Evolutionary conservation across 495 filamentous ascomycete genomes (phyloP).

Genomic region (Bacidia rubella): DNA sequence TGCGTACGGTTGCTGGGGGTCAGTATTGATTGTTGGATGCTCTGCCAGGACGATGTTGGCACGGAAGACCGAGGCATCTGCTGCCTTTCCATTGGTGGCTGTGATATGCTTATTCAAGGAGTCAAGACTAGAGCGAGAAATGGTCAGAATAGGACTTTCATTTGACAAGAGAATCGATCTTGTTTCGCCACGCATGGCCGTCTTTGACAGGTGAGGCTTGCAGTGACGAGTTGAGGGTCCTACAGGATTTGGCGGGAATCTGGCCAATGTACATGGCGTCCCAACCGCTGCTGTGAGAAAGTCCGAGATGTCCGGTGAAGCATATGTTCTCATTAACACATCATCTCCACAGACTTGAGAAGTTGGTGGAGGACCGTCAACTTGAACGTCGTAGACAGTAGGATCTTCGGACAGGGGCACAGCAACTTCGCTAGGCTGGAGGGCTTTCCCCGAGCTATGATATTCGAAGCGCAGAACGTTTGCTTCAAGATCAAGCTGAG

Average conservation of each 20-base stretch:
- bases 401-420: slow-evolving; percentile 47
- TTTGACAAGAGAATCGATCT: slow-evolving; percentile 73
- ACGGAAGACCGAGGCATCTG: slow-evolving; percentile 48
- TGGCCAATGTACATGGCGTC: slow-evolving; percentile 55
- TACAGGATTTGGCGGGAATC: slow-evolving; percentile 41
- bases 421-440: slow-evolving; percentile 26
- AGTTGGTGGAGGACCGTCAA: background rate
- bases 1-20: slow-evolving; percentile 40
- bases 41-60: slow-evolving; percentile 58
- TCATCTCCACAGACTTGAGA: slow-evolving; percentile 62
- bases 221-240: slow-evolving; percentile 43
- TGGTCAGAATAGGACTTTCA: slow-evolving; percentile 79
- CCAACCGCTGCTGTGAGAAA: slow-evolving; percentile 54
- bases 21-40: slow-evolving; percentile 24
- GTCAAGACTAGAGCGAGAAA: slow-evolving; percentile 68
- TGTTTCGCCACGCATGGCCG: slow-evolving; percentile 27
- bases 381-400: slow-evolving; percentile 26
- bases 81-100: slow-evolving; percentile 29
- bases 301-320: slow-evolving; percentile 36
- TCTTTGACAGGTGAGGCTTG: slow-evolving; percentile 32
- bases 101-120: slow-evolving; percentile 31
- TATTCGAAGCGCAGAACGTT: slow-evolving; percentile 32
- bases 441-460: slow-evolving; percentile 4
- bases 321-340: slow-evolving; percentile 47
- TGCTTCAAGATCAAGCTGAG: slow-evolving; percentile 44